Evolutionary conservation across 2,329 filamentous ascomycete species (phyloP).

Genomic region (Hirsutella minnesotensis): DNA sequence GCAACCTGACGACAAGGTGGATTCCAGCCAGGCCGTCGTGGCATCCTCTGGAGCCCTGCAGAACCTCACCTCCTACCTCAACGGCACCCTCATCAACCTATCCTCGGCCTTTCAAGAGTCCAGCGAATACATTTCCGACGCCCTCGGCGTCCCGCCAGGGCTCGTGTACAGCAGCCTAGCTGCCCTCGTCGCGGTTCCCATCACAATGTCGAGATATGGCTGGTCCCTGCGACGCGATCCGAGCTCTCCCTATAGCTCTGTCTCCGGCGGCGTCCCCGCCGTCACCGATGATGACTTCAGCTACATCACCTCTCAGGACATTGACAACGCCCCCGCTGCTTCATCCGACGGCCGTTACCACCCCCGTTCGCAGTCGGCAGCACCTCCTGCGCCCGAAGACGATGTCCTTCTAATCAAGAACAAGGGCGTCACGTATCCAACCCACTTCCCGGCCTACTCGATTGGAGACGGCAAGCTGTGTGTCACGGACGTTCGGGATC

Average conservation of each 20-base stretch:
- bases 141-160: slow-evolving; percentile 35
- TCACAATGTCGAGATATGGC: slow-evolving; percentile 44
- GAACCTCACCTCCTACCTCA: slow-evolving; percentile 47
- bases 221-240: slow-evolving; percentile 33
- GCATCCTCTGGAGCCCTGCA: slow-evolving; percentile 53
- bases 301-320: slow-evolving; percentile 71
- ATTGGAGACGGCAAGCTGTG: slow-evolving; percentile 63
- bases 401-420: slow-evolving; percentile 62
- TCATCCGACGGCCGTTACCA: slow-evolving; percentile 27
- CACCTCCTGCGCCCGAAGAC: slow-evolving; percentile 38
- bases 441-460: slow-evolving; percentile 63
- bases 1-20: slow-evolving; percentile 42
- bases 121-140: slow-evolving; percentile 39
- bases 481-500: slow-evolving; percentile 53
- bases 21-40: slow-evolving; percentile 44
- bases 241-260: slow-evolving; percentile 40
- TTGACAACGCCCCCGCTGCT: slow-evolving; percentile 34
- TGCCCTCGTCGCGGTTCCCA: slow-evolving; percentile 34
- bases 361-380: slow-evolving; percentile 21
- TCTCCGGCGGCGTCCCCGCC: slow-evolving; percentile 38
- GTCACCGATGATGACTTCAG: slow-evolving; percentile 69
- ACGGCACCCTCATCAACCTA: slow-evolving; percentile 37
- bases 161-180: slow-evolving; percentile 39
- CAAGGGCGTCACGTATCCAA: slow-evolving; percentile 51
- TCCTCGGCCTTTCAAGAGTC: slow-evolving; percentile 34